Evolutionary conservation across 1,139 yeast genomes (phyloP).

Genomic region (Blastobotrys petasosporus): DNA sequence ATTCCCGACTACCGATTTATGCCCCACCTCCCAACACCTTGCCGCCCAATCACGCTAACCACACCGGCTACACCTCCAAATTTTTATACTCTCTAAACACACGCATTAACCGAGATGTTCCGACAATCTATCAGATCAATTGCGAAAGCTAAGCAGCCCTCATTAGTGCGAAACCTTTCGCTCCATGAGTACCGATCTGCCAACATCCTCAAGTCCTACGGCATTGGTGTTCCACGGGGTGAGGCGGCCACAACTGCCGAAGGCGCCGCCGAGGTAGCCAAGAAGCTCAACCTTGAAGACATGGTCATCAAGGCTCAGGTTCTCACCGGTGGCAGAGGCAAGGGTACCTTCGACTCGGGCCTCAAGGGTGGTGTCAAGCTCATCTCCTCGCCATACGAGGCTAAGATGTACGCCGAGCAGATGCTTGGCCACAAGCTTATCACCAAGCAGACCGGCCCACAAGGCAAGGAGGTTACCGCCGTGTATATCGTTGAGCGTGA

Average conservation of each 20-base stretch:
- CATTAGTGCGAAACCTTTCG: conserved; percentile 57
- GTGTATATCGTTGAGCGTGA: conserved; percentile 95
- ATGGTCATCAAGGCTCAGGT: conserved; percentile 98
- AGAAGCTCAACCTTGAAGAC: conserved; percentile 58
- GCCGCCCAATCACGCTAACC: not conserved
- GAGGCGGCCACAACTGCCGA: conserved; percentile 85
- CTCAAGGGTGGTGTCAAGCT: conserved; percentile 95
- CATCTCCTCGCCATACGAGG: conserved; percentile 81
- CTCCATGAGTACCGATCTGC: conserved; percentile 97
- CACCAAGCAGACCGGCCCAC: conserved; percentile 97
- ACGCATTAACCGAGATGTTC: conserved; percentile 7
- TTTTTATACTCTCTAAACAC: conserved; percentile 1
- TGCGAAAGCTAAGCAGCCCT: conserved; percentile 7
- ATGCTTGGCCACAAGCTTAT: conserved; percentile 90
- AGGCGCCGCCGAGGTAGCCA: conserved; percentile 80
- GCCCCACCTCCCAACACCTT: not conserved
- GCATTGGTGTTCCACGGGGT: conserved; percentile 88
- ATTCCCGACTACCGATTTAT: no score
- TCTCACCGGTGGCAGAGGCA: conserved; percentile 99
- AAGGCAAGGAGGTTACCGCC: conserved; percentile 95
- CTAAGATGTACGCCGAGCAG: conserved; percentile 75
- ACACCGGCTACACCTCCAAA: not conserved
- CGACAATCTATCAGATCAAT: conserved; percentile 11
- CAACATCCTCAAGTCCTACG: conserved; percentile 69
- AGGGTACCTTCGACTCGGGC: conserved; percentile 95